Evolutionary conservation across 441 rosid species (phyloP), one percentile per base, ranked within the genome.

Genomic region (Adansonia grandidieri): DNA sequence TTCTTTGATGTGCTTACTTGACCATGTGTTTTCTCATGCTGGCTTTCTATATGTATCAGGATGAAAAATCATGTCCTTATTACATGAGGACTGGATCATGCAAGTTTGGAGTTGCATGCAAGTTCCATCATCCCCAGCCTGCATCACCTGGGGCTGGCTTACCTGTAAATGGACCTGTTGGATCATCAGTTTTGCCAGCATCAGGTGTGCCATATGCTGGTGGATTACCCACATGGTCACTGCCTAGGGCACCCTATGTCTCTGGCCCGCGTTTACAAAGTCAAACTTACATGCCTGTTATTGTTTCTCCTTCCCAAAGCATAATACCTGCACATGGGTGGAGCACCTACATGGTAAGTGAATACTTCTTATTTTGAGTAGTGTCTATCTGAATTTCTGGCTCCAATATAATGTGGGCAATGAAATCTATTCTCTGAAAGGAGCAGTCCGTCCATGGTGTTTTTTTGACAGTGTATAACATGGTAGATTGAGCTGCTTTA

Each of bases 51-150:
- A 75, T 74, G 6, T 42, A 28, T 28, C 79, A 93, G 96, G 92
- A 88, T 77, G 93, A 89, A 84, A 93, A 91, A 84, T 80, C 96
- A 56, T 93, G 97, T 76, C 86, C 96, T 58, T 90, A 82, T 83
- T 93, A 91, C 86, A 81, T 90, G 90, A 86, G 90, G 13, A 91
- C 87, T 13, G 95, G 97, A 78, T 66, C 89, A 0, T 93, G 97
- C 76, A 93, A 91, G 85, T 93, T 90, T 80, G 94, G 95, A 76
- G 88, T 84, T 75, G 89, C 93, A 4, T 93, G 97, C 88, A 93
- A 88, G 87, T 93, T 93, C 80, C 90, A 93, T 81, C 97, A 93
- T 82, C 97, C 97, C 24, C 93, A 89, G 80, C 97, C 94, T 79
- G 82, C 86, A 45, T 80, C 89, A 62, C 14, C 77, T 37, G 88